Base-by-base conservation (phyloP, 192 early-diverging fungal species). In the Podila epicladia region DNA sequence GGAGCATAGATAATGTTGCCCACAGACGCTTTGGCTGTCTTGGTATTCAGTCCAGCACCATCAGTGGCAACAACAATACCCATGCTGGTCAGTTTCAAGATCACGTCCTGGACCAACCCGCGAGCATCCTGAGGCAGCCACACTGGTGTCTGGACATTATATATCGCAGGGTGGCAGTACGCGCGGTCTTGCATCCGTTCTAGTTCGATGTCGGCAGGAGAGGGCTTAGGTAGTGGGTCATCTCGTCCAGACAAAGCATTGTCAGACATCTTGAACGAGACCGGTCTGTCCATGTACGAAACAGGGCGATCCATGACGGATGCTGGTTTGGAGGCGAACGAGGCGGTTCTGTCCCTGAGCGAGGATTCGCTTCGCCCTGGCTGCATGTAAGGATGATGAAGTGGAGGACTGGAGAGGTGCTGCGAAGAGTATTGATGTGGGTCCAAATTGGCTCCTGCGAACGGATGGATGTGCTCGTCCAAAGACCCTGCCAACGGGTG, bases 91-190 rank as follows among this genome's bases (percentile, higher is more conserved):
- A 88, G 38, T 17, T 82, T 62, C 3, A 58, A 59, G 33, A 88
- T 69, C 48, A 82, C 73, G 9, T n/a, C 33, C 22, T 79, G 73
- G 13, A 83, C 64, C n/a, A 88, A 59, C 1, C 84, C 82, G 11
- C 77, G 48, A 19, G 84, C 82, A 49, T 88, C 87, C 58, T 82
- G 64, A 28, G 87, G 85, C n/a, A 88, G 35, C 87, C 87, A 88
- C 5, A 88, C 83, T 22, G 85, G 83, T 8, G 75, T 79, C 24
- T 84, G 84, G 3, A 60, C 65, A 17, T 58, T 57, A 12, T 68
- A 73, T 5, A 74, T 67, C 6, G 85, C 72, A 11, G 87, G 87
- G 32, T 88, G 83, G 63, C 83, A 82, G 55, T 87, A 87, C 0
- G 86, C 71, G 22, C 73, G 75, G 19, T 72, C 62, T 51, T 82